A percentile compares a stretch with the other conserved stretches of the same genome.
These are phyloP conservation scores for Chaetomium strumarium DNA, from an alignment of 2,329 filamentous ascomycete species.

Conservation along the genomic window DNA sequence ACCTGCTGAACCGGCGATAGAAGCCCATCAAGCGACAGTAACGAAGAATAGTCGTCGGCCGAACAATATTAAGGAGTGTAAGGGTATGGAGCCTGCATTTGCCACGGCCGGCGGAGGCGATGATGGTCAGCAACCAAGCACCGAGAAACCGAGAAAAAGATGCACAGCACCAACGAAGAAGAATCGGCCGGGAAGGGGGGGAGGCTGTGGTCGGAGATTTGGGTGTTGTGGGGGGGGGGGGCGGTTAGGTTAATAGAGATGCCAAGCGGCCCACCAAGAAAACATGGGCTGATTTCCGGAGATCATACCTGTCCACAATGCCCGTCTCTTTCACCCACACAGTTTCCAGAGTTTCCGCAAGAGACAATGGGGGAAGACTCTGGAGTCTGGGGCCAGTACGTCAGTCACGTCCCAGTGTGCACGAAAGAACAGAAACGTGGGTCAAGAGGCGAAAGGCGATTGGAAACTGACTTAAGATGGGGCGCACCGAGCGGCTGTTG, in stretches of 20 bases:
- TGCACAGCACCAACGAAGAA: slow-evolving; percentile 22
- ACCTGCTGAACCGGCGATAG: slow-evolving; percentile 44
- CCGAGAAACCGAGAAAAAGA: slow-evolving; percentile 28
- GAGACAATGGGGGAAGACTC: neutral
- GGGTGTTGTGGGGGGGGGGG: slow-evolving; percentile 20
- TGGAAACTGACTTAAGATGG: slow-evolving; percentile 18
- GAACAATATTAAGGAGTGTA: slow-evolving; percentile 28
- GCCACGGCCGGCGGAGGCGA: slow-evolving; percentile 23
- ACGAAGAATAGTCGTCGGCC: slow-evolving; percentile 19
- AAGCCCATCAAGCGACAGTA: slow-evolving; percentile 30
- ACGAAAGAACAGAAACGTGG: slow-evolving; percentile 6
- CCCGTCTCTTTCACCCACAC: slow-evolving; percentile 2
- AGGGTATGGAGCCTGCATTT: slow-evolving; percentile 32
- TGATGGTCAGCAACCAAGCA: slow-evolving; percentile 33
- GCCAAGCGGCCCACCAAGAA: slow-evolving; percentile 32
- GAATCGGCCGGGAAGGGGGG: slow-evolving; percentile 18
- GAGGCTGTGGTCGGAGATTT: slow-evolving; percentile 18
- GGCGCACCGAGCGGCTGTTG: slow-evolving; percentile 10
- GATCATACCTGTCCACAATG: slow-evolving; percentile 39
- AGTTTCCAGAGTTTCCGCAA: neutral
- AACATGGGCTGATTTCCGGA: slow-evolving; percentile 37
- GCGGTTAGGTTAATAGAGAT: slow-evolving; percentile 29
- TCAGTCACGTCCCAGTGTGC: neutral
- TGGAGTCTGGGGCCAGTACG: neutral
- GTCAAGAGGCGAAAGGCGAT: slow-evolving; percentile 6